phyloP scores from a whole-genome alignment of 306 rosid genomes.

The Trichosanthes truncata region DNA sequence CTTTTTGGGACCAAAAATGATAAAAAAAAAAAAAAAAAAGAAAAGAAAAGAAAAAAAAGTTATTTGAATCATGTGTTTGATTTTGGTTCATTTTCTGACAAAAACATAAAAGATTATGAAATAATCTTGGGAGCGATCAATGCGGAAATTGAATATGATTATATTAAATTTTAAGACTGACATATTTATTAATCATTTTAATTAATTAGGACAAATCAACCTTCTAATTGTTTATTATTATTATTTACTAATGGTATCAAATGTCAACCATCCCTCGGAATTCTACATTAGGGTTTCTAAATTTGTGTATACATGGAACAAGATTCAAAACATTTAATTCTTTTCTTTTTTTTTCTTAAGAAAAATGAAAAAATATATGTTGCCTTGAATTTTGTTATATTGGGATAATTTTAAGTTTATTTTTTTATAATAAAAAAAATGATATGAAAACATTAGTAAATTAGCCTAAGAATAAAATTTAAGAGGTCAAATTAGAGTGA shows the following conservation, averaged over 20 bases:
- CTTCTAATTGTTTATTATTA: background rate
- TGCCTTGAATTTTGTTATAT: background rate
- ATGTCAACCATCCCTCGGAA: conserved; percentile 1
- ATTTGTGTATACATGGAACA: background rate
- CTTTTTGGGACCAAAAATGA: background rate
- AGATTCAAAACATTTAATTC: background rate
- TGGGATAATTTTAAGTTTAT: background rate
- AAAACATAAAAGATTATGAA: background rate
- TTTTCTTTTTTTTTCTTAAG: background rate
- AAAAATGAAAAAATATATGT: no score
- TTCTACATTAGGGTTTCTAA: conserved; percentile 4
- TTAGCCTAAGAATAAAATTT: no score
- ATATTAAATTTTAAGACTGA: background rate
- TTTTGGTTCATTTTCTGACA: background rate
- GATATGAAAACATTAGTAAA: background rate
- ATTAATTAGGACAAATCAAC: background rate
- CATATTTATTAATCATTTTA: background rate
- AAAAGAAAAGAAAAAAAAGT: background rate
- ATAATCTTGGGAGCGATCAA: conserved; percentile 3
- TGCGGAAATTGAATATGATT: background rate
- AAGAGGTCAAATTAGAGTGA: no score
- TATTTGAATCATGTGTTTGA: background rate
- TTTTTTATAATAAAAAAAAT: background rate
- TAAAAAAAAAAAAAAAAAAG: background rate
- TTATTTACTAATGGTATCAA: background rate